Evolutionary conservation across 225 moss, liverwort and hornwort species (phyloP).

Genomic region (Neckera pumila): DNA sequence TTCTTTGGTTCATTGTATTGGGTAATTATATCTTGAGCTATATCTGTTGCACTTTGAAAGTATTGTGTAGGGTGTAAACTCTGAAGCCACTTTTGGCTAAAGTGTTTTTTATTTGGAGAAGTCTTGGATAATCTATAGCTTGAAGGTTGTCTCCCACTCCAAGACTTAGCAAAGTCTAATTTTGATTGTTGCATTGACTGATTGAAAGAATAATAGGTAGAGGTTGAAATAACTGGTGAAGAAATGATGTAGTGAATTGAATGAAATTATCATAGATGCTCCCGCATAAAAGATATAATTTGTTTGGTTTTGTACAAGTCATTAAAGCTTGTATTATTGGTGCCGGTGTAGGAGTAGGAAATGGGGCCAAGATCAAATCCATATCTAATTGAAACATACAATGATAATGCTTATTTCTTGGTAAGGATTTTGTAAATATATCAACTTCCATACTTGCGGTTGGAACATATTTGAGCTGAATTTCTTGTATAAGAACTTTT

Average conservation of each 20-base stretch:
- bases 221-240: background rate
- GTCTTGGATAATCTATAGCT: background rate
- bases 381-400: background rate
- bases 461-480: background rate
- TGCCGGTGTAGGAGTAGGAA: fast-evolving
- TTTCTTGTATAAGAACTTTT: background rate
- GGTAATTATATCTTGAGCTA: background rate
- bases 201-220: too few species aligned
- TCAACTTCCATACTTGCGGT: background rate
- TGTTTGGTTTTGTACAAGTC: background rate
- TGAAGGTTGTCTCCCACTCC: background rate
- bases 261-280: background rate
- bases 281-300: background rate
- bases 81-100: fast-evolving
- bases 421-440: too few species aligned
- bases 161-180: background rate
- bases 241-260: background rate
- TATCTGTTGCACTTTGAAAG: background rate
- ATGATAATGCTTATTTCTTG: background rate
- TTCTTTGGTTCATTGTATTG: too few species aligned
- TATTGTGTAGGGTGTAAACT: background rate
- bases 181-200: fast-evolving
- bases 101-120: background rate
- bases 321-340: too few species aligned
- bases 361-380: background rate